These are phyloP conservation scores for Shiraia bambusicola DNA, from an alignment of 2,329 filamentous ascomycete genomes.

Conservation along the genomic window DNA sequence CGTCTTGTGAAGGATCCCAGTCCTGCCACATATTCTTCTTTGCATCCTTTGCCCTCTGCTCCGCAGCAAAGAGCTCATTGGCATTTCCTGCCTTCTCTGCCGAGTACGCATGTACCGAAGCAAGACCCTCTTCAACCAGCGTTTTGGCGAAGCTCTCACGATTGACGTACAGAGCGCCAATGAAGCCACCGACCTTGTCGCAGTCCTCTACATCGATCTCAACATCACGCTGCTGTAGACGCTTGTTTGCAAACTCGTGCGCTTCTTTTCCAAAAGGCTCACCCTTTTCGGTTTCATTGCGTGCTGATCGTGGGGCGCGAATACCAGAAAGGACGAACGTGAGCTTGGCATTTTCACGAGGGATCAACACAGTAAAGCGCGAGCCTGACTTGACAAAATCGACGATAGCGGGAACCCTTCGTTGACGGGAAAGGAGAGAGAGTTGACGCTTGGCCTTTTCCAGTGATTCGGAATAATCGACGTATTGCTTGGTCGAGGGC, in stretches of 20 bases:
- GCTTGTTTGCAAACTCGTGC: constrained; percentile 82
- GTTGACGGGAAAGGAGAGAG: constrained; percentile 82
- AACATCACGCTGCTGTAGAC: constrained; percentile 90
- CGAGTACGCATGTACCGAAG: constrained; percentile 89
- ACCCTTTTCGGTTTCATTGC: constrained; percentile 74
- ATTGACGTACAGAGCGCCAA: constrained; percentile 89
- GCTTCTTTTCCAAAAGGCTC: constrained; percentile 97
- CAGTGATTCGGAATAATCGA: constrained; percentile 86
- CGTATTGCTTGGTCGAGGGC: constrained; percentile 76
- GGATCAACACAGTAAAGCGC: constrained; percentile 87
- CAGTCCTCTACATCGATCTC: constrained; percentile 93
- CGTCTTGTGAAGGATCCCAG: constrained; percentile 88
- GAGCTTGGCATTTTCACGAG: constrained; percentile 89
- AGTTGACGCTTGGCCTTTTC: constrained; percentile 97
- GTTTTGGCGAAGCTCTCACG: constrained; percentile 94
- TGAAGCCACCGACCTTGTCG: constrained; percentile 97
- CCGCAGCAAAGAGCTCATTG: constrained; percentile 81
- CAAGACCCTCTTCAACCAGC: constrained; percentile 89
- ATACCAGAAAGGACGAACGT: constrained; percentile 94
- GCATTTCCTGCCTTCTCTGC: constrained; percentile 93
- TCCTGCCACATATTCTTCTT: constrained; percentile 89
- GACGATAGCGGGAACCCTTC: constrained; percentile 87
- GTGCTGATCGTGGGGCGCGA: constrained; percentile 82
- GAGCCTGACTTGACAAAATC: constrained; percentile 98
- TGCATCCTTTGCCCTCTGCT: constrained; percentile 85